Evolutionary conservation across 192 early-diverging fungal genomes (phyloP).

Genomic region (Funneliformis geosporum): DNA sequence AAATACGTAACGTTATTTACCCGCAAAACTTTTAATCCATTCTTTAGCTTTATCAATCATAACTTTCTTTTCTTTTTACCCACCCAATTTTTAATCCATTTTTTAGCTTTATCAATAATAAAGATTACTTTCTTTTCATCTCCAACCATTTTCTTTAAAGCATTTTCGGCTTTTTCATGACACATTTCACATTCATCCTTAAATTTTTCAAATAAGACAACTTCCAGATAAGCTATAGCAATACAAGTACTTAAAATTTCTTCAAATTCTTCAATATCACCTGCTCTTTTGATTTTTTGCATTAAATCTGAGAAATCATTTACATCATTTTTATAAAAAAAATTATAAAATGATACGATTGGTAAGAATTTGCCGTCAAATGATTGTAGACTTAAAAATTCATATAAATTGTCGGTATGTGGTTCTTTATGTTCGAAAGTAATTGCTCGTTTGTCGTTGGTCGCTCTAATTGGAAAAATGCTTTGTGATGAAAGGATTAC

Average conservation of each 20-base stretch:
- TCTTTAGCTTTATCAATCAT: neutral
- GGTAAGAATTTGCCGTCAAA: slow-evolving; percentile 9
- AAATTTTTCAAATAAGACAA: slow-evolving; percentile 4
- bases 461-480: neutral
- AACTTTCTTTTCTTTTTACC: neutral
- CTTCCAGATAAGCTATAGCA: neutral
- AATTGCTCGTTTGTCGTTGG: neutral
- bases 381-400: neutral
- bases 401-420: slow-evolving; percentile 1
- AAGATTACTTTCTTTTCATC: neutral
- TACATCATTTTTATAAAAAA: neutral
- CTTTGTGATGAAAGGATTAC: no score
- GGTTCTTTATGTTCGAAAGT: neutral
- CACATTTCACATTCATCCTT: slow-evolving; percentile 17
- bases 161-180: slow-evolving; percentile 18
- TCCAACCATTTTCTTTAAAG: neutral
- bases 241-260: neutral
- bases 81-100: neutral
- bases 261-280: neutral
- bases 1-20: neutral
- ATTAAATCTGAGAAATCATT: neutral
- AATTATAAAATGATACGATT: neutral
- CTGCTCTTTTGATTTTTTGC: neutral
- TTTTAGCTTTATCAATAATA: neutral
- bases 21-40: neutral